Evolutionary conservation across 1,284 basidiomycete genomes (phyloP), one percentile per base, ranked within the genome.

Genomic region (Ceratobasidium sp.): DNA sequence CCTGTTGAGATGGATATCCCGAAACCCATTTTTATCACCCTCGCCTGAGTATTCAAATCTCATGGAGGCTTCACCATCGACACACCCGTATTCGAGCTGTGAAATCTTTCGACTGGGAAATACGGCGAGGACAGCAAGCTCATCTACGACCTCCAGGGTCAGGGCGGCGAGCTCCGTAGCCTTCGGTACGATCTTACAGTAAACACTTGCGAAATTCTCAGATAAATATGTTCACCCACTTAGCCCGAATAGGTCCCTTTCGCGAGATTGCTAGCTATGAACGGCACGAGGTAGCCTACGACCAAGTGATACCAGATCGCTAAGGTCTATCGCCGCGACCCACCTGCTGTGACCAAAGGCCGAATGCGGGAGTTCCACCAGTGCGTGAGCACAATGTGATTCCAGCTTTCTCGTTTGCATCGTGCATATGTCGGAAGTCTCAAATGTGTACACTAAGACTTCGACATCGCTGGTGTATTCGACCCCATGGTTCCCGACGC

Each of bases 361-460:
- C 89, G 98, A 50, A 98, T 99, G 96, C 89, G 97, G 77, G 97
- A 99, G 85, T 99, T 99, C 82, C 96, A 95, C 81, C 97, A 99
- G 85, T 98, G 97, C 78, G 95, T 97, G 79, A 80, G 91, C 87
- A 9, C 22, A 17, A 54, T 5, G 24, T 1, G 24, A 22, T n/a
- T n/a, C 41, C 48, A 17, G 41, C 31, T 57, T 24, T 44, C 14
- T 73, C 27, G 56, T 29, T 19, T 22, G 4, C 31, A 41, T n/a
- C n/a, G n/a, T n/a, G n/a, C n/a, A 47, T 59, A 15, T 19, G 45
- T 17, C 50, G 22, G 24, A 44, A 41, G 8, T n/a, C 27, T 45
- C 6, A 72, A 7, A 60, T 45, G 22, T 14, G 14, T 7, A 9
- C 2, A 74, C 84, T 77, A 91, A 95, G 97, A 99, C 83, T 94